Evolutionary conservation across 495 filamentous ascomycete genomes (phyloP), one percentile per base, ranked within the genome.

Genomic region (Penicillium chermesinum): DNA sequence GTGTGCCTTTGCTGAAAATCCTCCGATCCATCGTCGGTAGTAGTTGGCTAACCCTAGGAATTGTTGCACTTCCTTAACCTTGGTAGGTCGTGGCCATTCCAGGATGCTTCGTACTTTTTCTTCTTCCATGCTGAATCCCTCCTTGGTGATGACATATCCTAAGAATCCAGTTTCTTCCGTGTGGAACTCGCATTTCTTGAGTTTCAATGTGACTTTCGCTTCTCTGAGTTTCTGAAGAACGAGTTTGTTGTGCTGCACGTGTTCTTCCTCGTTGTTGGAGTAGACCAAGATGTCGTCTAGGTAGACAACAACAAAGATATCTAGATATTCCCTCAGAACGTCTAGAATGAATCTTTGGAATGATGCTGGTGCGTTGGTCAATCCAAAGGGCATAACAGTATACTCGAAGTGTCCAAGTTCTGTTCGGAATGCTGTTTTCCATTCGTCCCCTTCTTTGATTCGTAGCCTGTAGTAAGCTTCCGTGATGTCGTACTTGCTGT

Each of bases 401-500:
- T 51, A 59, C 41, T 62, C 20, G 19, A 35, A 59, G 20, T 54
- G 18, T 38, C 50, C 20, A 14, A 35, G 56, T 17, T 58, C 39
- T 38, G 34, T 62, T 18, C 30, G 18, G 30, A 60, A 60, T 41
- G 41, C 49, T 17, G 38, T 60, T 53, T 53, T 51, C 38, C 25
- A 58, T 50, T 58, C 21, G 22, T 58, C 14, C 19, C 35, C 42
- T 42, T 42, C 21, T 8, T 49, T 47, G 14, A 57, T 59, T 16
- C 30, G 16, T 10, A 16, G 57, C 32, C 22, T 6, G 35, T 62
- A 32, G 47, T 53, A 58, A 19, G 15, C 33, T 15, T 53, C 46
- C 25, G 27, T 51, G 17, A 62, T 52, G 38, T 68, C 41, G 35
- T 63, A 52, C 27, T 65, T 63, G 10, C 17, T 53, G 38, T 53